phyloP scores from a whole-genome alignment of 345 rosid species.

The Cochlearia excelsa region DNA sequence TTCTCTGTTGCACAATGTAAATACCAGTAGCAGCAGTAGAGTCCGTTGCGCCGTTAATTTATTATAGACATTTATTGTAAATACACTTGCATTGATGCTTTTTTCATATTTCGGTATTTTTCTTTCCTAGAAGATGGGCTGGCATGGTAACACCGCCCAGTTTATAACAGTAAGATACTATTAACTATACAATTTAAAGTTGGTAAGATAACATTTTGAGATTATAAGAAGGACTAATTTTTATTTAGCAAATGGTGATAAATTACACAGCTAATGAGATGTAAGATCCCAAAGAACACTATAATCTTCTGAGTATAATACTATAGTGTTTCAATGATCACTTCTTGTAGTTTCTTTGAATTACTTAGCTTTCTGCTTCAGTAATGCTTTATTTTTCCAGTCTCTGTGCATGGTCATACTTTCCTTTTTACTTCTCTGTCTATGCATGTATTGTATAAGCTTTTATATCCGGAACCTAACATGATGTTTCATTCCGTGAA shows the following conservation, averaged over 20 bases:
- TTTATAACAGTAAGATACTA: conserved; percentile 6
- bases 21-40: conserved; percentile 19
- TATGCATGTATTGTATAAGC: conserved; percentile 12
- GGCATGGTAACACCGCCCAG: conserved; percentile 6
- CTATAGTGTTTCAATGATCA: conserved; percentile 2
- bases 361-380: conserved; percentile 2
- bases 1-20: conserved; percentile 24
- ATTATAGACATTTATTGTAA: not conserved
- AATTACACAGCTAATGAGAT: conserved; percentile 9
- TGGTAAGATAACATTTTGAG: conserved; percentile 12
- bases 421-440: conserved; percentile 13
- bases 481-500: conserved; percentile 26
- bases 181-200: conserved; percentile 14
- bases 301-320: conserved; percentile 1
- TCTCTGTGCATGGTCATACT: conserved; percentile 18
- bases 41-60: conserved; percentile 10
- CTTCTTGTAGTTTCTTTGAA: not conserved
- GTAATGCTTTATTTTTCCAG: conserved; percentile 3
- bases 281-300: conserved; percentile 2
- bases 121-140: conserved; percentile 3
- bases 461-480: conserved; percentile 32
- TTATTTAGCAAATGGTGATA: too few species aligned
- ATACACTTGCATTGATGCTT: conserved; percentile 20
- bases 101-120: conserved; percentile 15
- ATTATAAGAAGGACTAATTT: not conserved